Evolutionary conservation across 768 basidiomycete species (phyloP), one percentile per base, ranked within the genome.

Genomic region (Amanita subjunquillea): DNA sequence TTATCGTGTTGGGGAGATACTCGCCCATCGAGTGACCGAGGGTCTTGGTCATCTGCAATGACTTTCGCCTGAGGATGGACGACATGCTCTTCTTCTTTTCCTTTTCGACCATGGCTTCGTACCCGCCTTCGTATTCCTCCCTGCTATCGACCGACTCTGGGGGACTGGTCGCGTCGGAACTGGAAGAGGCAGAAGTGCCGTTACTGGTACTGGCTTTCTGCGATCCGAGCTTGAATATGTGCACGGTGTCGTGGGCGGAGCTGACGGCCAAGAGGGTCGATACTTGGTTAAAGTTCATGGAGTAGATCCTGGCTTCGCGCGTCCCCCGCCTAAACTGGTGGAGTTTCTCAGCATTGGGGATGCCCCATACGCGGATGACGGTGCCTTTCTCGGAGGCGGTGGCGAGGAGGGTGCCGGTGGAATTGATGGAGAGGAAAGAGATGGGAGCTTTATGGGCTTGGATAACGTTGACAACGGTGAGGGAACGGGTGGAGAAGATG

Each of bases 381-480:
- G 96, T 99, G 12, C 96, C 96, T 63, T 94, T 95, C 42, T 94
- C 91, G 1, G 85, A 88, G 12, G 92, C 85, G 5, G 95, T 94
- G 20, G 95, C 96, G 39, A 99, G 83, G 51, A 97, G 75, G 0
- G 89, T 89, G 10, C 95, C 95, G 0, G 85, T 76, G 2, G 81
- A 77, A 67, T 94, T 95, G 67, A 99, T 79, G 5, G 88, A 74
- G 44, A 98, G 75, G 60, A 82, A 83, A 6, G 93, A 88, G 56
- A 99, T 84, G 4, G 95, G 91, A 1, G 92, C 69, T 68, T 97
- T 97, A 72, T 99, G 96, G 15, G 96, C 96, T 62, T 92, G 94
- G 54, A 99, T 87, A 60, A 95, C 91, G 72, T 99, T 98, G 41
- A 90, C 81, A 27, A 94, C 90, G 2, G 88, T 87, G 27, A 97